Evolutionary conservation across 2,329 filamentous ascomycete genomes (phyloP).

Genomic region (Geosmithia flava): DNA sequence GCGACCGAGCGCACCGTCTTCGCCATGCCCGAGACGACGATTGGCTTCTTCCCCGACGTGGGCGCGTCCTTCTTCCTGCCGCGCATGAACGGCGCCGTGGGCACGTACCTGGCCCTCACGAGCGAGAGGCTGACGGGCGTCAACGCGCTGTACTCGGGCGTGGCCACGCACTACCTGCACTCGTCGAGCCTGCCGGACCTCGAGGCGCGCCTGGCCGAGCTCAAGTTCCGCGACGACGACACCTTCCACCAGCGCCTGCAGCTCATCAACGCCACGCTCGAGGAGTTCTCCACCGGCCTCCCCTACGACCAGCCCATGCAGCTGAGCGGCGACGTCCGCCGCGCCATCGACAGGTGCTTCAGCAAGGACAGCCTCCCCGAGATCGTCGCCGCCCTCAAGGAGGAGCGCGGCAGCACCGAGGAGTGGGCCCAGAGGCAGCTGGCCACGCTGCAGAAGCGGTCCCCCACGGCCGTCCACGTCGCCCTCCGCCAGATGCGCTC

Average conservation of each 20-base stretch:
- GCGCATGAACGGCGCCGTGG: constrained; percentile 72
- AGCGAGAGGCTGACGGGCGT: constrained; percentile 72
- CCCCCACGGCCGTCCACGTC: constrained; percentile 79
- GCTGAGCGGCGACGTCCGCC: constrained; percentile 57
- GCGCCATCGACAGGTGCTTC: constrained; percentile 79
- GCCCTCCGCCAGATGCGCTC: constrained; percentile 71
- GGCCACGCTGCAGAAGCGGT: constrained; percentile 62
- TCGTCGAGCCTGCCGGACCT: constrained; percentile 73
- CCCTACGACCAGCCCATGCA: constrained; percentile 60
- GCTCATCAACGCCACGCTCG: constrained; percentile 76
- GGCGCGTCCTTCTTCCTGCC: constrained; percentile 94
- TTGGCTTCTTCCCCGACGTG: constrained; percentile 97
- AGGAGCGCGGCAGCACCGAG: constrained; percentile 37
- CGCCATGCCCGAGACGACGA: constrained; percentile 97
- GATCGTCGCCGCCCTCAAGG: constrained; percentile 57
- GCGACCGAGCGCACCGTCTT: constrained; percentile 93
- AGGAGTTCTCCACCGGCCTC: constrained; percentile 81
- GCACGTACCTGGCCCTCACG: constrained; percentile 88
- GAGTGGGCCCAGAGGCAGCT: constrained; percentile 73
- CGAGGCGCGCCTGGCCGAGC: constrained; percentile 75
- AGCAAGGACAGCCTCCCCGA: constrained; percentile 51
- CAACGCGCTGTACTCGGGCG: constrained; percentile 78
- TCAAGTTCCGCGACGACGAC: constrained; percentile 75
- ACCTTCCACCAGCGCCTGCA: constrained; percentile 47
- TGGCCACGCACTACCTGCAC: constrained; percentile 94